Evolutionary conservation across 2,329 filamentous ascomycete species (phyloP), one percentile per base, ranked within the genome.

Genomic region (Fusarium sp.): DNA sequence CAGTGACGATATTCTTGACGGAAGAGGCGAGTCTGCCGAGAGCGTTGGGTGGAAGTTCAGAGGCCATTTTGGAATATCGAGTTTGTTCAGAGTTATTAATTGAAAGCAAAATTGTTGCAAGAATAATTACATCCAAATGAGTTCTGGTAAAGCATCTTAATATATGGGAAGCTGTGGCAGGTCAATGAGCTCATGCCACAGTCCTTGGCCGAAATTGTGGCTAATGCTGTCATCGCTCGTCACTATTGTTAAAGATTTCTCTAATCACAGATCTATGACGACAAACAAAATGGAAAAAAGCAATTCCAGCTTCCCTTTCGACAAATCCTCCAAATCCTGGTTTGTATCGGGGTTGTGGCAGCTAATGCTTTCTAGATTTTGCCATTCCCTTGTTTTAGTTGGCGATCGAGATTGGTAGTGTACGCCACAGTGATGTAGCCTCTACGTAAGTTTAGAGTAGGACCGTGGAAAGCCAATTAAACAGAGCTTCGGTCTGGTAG

Each of bases 1-100:
- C 57, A 2, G 60, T 55, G 16, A 63, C 60, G n/a, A 61, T 56
- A 33, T 63, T 63, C 60, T 63, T 63, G 10, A 63, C 50, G 5
- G 60, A 61, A 30, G 42, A 50, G 31, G 60, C 60, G 12, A 63
- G 49, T 42, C 46, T 63, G 60, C 60, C 42, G 6, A 63, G 38
- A 31, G 60, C 60, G 20, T 45, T 40, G 6, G 45, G 37, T 1
- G 56, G 56, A 11, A 61, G 56, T 36, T 61, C 60, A 7, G 60
- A 61, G 11, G 60, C 56, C 60, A 63, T 63, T 6, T n/a, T 61
- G 41, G 23, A 10, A 18, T 33, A 28, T 0, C 23, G 13, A 37
- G 3, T 46, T 3, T 28, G 11, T 10, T 16, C 10, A 2, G 34
- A 7, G 10, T 51, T 45, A 1, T 13, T 18, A 4, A 7, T 8